These are phyloP conservation scores for Cordyceps pruinosa DNA, from an alignment of 2,329 filamentous ascomycete species.

Conservation along the genomic window DNA sequence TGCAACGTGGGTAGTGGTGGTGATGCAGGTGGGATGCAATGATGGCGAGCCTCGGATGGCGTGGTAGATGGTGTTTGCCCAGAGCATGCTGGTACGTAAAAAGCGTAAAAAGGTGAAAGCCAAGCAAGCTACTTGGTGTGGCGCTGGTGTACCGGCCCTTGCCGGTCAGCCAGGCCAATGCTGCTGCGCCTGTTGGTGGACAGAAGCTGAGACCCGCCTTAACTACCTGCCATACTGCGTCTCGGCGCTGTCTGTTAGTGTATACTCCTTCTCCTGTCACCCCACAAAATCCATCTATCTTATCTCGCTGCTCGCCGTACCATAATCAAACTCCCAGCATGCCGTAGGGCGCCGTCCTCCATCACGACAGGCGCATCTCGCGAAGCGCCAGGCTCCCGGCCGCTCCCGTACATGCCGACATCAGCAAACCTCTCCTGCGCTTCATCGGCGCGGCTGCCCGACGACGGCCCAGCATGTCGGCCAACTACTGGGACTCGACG, in stretches of 20 bases:
- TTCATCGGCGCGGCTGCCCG: not conserved
- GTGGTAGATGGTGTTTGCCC: not conserved
- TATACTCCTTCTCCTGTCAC: not conserved
- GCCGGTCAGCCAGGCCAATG: slow-evolving; percentile 6
- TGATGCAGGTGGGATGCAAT: slow-evolving; percentile 1
- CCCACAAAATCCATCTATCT: not conserved
- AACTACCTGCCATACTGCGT: not conserved
- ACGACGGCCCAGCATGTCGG: slow-evolving; percentile 57
- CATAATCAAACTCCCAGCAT: not conserved
- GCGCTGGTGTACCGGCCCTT: too few relatives aligned
- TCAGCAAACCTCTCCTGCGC: not conserved
- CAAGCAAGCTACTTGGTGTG: too few relatives aligned
- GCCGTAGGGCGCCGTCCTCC: not conserved
- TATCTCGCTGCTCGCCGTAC: not conserved
- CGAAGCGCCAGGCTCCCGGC: not conserved
- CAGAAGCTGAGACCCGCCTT: not conserved
- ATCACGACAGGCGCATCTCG: not conserved
- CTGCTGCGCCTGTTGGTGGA: slow-evolving; percentile 6
- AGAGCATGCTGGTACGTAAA: slow-evolving; percentile 1
- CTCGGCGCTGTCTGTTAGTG: not conserved
- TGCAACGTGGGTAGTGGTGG: not conserved
- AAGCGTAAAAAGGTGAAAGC: slow-evolving; percentile 6
- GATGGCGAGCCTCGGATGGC: not conserved
- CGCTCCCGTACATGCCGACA: not conserved
- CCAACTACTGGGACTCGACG: slow-evolving; percentile 95